Base-by-base conservation (phyloP, 139 green algal species). In the Chlorella sp. region DNA sequence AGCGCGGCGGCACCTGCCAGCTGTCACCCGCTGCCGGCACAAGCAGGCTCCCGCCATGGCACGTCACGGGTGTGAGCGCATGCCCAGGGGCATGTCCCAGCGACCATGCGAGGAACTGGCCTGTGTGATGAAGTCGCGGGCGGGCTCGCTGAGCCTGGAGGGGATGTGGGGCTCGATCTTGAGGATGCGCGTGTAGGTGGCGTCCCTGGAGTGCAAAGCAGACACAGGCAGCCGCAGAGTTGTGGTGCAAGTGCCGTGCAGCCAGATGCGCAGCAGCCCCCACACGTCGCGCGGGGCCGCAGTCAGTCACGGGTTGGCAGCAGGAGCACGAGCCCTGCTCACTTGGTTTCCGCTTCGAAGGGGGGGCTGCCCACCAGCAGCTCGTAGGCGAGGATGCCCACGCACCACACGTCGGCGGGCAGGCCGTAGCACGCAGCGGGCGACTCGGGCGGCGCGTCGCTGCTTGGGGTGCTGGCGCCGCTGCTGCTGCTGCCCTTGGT, bases 381-480 rank as follows among this genome's bases (percentile, higher is more conserved):
- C 78, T 90, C 83, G 38, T 83, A 90, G 4, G 78, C 77, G 50
- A 92, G 79, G 23, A 91, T 69, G 19, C 83, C 86, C 31, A 76
- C 36, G 35, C 79, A 84, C 96, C 96, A 99, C 61, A 97, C 86
- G 82, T 99, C 96, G 53, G 97, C 89, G 1, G 74, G 35, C 59
- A 86, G 23, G 62, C 83, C 83, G 72, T 93, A 84, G n/a, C 27
- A 61, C 27, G 68, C 70, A 8, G 64, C 61, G 35, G 33, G 36
- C 31, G 4, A 31, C 58, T 76, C 70, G 33, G 14, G 12, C 31
- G 0, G 11, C 8, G 5, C 9, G 17, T 0, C 19, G 27, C 9
- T 71, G 43, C 35, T 51, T 71, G 51, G 53, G 40, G n/a, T 14
- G 65, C 73, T n/a, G 48, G n/a, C 4, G 27, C 9, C 63, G 43